These are phyloP conservation scores for Penicillium crystallinum DNA, from an alignment of 495 filamentous ascomycete genomes.

Conservation along the genomic window DNA sequence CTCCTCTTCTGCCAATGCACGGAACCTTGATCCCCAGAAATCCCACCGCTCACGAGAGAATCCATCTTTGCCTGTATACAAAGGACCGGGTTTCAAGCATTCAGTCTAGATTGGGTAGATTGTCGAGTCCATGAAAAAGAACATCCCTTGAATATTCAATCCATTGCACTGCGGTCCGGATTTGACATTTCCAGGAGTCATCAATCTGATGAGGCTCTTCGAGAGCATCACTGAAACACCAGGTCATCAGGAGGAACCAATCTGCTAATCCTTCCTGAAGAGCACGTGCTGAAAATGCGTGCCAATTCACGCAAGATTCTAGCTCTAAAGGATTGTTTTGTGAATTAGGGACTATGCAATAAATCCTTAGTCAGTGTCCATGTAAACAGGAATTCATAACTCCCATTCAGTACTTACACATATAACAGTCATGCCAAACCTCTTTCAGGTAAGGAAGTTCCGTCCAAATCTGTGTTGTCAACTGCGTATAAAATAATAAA, in stretches of 20 bases:
- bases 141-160: background rate
- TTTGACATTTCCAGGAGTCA: background rate
- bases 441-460: background rate
- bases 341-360: background rate
- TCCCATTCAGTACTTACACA: background rate
- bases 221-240: background rate
- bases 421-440: background rate
- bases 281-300: slow-evolving; percentile 2
- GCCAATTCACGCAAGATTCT: background rate
- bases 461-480: background rate
- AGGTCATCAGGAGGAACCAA: background rate
- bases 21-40: slow-evolving; percentile 1
- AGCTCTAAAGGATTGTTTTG: background rate
- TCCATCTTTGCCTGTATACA: background rate
- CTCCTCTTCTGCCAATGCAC: background rate
- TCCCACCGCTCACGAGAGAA: slow-evolving; percentile 2
- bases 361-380: background rate
- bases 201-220: background rate
- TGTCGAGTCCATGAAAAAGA: background rate
- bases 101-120: background rate
- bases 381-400: background rate
- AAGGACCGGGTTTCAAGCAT: background rate
- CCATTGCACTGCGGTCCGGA: background rate
- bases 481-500: background rate
- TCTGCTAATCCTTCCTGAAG: background rate